These are phyloP conservation scores for Cronartium quercuum DNA, from an alignment of 1,284 basidiomycete genomes.

Conservation along the genomic window DNA sequence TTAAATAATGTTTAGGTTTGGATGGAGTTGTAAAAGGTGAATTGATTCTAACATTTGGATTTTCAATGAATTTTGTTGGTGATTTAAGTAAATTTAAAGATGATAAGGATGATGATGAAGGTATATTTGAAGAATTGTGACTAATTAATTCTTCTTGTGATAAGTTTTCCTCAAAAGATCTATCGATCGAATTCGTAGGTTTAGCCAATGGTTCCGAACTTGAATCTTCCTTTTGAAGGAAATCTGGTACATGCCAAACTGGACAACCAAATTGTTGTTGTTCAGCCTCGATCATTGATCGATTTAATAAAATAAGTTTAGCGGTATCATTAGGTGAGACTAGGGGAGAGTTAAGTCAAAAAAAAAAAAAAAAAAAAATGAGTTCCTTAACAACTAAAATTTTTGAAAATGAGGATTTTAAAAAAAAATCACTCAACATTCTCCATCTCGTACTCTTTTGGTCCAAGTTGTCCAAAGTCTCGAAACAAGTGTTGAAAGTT, in stretches of 20 bases:
- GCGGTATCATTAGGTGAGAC: constrained; percentile 18
- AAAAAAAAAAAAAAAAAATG: too few relatives aligned
- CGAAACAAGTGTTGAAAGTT: constrained; percentile 14
- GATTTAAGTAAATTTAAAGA: not conserved
- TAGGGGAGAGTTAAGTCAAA: not conserved
- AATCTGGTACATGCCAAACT: constrained; percentile 15
- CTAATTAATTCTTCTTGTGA: not conserved
- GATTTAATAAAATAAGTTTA: constrained; percentile 17
- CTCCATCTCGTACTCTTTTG: constrained; percentile 5
- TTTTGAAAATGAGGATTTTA: not conserved
- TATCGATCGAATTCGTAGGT: not conserved
- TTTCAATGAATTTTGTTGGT: not conserved
- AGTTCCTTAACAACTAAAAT: not conserved
- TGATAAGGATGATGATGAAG: not conserved
- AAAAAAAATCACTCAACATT: constrained; percentile 1
- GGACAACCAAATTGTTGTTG: constrained; percentile 13
- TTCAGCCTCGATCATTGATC: constrained; percentile 18
- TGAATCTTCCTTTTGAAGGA: not conserved
- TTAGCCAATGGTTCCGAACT: not conserved
- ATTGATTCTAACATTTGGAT: not conserved
- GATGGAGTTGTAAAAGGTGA: constrained; percentile 23
- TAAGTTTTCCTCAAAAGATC: not conserved
- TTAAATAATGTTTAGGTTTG: constrained; percentile 22
- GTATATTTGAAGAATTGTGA: not conserved
- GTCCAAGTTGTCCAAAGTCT: constrained; percentile 25